phyloP scores from a whole-genome alignment of 2,329 filamentous ascomycete genomes.

The Leptographium radiaticola region DNA sequence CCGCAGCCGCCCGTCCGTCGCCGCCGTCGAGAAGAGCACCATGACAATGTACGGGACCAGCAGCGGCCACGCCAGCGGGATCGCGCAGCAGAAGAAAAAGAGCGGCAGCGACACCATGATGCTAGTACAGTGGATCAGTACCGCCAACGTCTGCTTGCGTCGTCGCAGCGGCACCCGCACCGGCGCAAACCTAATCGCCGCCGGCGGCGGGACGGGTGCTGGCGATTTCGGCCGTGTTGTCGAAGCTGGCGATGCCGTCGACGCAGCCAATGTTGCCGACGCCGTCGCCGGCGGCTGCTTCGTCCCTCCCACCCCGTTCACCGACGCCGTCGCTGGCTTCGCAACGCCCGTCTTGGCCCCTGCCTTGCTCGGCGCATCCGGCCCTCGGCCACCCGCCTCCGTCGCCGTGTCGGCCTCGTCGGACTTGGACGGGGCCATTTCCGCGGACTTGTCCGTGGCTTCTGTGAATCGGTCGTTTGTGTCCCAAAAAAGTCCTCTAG shows the following conservation, averaged over 20 bases:
- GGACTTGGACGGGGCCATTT: neutral
- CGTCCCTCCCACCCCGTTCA: too few species aligned
- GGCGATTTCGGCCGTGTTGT: neutral
- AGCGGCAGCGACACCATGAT: slow-evolving; percentile 58
- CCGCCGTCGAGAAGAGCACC: slow-evolving; percentile 65
- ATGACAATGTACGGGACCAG: slow-evolving; percentile 68
- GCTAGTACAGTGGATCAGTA: slow-evolving; percentile 59
- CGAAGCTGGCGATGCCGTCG: neutral
- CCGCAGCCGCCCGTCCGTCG: slow-evolving; percentile 60
- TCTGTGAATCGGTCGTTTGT: too few species aligned
- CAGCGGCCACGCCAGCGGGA: slow-evolving; percentile 82
- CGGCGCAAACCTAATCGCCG: slow-evolving; percentile 69
- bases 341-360: too few species aligned
- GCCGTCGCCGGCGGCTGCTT: too few species aligned
- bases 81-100: slow-evolving; percentile 86
- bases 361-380: too few species aligned
- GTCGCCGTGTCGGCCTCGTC: neutral
- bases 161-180: slow-evolving; percentile 58
- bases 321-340: too few species aligned
- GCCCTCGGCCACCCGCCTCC: neutral
- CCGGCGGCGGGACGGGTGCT: neutral
- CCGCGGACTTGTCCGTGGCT: neutral
- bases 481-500: too few species aligned
- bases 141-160: slow-evolving; percentile 65
- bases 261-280: neutral